A percentile compares a stretch with the other conserved stretches of the same genome.
Conservation (phyloP, 208 protist species). For the Leishmania tropica region DNA sequence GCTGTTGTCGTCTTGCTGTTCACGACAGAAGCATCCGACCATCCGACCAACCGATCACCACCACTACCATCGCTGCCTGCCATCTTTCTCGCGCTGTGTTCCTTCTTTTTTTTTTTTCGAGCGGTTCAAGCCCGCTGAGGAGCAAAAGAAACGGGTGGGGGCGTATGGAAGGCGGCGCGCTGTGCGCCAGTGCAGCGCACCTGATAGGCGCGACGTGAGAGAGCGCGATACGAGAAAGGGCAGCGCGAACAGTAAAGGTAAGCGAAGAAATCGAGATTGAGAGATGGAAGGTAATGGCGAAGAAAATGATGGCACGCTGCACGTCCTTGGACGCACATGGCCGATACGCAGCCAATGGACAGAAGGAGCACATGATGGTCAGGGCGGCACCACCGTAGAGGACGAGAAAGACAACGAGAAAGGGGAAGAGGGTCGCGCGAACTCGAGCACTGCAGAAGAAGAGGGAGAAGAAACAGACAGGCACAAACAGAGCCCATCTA, state of each 20-base stretch:
- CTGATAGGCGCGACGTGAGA: neutral
- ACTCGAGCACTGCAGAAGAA: neutral
- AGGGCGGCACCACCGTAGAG: neutral
- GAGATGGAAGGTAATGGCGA: neutral
- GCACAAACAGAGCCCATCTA: neutral
- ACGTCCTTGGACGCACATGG: too few relatives aligned
- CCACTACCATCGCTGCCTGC: too few relatives aligned
- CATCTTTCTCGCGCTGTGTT: neutral
- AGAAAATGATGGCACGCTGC: neutral
- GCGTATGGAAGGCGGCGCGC: neutral
- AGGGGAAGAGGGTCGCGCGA: neutral
- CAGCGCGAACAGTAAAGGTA: neutral
- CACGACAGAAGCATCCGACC: neutral
- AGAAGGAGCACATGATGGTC: too few relatives aligned
- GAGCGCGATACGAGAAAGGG: neutral
- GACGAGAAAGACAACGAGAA: neutral
- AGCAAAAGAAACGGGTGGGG: neutral
- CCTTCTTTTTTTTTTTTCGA: neutral
- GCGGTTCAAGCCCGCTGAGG: too few relatives aligned
- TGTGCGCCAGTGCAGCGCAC: neutral
- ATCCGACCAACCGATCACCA: neutral
- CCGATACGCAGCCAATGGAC: too few relatives aligned
- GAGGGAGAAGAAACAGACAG: constrained; percentile 7
- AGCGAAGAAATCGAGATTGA: neutral
- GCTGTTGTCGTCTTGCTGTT: neutral